Conservation (phyloP, 2,329 filamentous ascomycete genomes). For the Nannizziopsis barbatae region DNA sequence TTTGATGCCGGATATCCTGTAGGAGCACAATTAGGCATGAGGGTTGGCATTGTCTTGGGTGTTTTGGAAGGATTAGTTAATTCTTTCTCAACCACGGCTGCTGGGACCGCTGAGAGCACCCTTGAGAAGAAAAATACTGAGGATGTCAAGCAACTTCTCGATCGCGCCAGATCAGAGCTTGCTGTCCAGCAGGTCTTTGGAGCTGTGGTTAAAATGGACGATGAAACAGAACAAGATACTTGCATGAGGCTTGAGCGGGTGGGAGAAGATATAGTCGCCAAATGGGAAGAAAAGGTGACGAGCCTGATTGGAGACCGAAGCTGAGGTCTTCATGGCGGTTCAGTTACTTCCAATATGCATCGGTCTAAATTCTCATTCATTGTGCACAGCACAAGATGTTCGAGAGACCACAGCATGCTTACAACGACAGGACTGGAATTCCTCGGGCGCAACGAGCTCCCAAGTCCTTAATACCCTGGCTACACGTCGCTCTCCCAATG, state of each 20-base stretch:
- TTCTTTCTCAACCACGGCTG: slow-evolving; percentile 22
- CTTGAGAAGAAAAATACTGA: slow-evolving; percentile 12
- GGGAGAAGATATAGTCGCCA: slow-evolving; percentile 13
- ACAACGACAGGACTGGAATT: too few species aligned
- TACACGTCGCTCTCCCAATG: too few species aligned
- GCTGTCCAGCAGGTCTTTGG: slow-evolving; percentile 15
- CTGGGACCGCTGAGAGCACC: slow-evolving; percentile 18
- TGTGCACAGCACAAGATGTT: too few species aligned
- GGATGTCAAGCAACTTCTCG: slow-evolving; percentile 25
- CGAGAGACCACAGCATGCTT: too few species aligned
- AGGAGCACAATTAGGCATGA: slow-evolving; percentile 67
- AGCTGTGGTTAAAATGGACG: not conserved
- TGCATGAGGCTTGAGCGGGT: slow-evolving; percentile 10
- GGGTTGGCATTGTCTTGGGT: slow-evolving; percentile 64
- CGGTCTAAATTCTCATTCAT: too few species aligned
- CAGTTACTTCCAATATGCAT: too few species aligned
- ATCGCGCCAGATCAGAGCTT: slow-evolving; percentile 14
- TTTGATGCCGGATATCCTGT: slow-evolving; percentile 87
- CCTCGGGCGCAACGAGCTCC: too few species aligned
- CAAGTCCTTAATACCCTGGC: too few species aligned
- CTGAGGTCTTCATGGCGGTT: not conserved
- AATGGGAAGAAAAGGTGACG: slow-evolving; percentile 21
- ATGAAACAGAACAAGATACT: slow-evolving; percentile 1
- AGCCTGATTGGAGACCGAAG: slow-evolving; percentile 43
- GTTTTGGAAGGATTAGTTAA: slow-evolving; percentile 58